A percentile compares a stretch with the other conserved stretches of the same genome.
These are phyloP conservation scores for Mycena galericulata DNA, from an alignment of 768 basidiomycete species.

Conservation along the genomic window DNA sequence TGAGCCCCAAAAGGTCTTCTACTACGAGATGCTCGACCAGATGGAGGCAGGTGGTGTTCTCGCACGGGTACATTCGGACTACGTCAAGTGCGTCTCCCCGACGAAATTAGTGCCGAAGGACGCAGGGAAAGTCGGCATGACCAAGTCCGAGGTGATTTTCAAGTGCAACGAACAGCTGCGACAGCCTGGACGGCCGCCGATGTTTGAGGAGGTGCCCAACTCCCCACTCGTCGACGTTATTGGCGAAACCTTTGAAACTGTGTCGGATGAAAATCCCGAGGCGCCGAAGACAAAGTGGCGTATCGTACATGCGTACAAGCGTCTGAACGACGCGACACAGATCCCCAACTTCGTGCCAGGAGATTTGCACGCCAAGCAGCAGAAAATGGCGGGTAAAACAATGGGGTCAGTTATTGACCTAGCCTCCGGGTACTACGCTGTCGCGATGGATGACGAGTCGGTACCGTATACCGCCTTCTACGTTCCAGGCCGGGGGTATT, in stretches of 20 bases:
- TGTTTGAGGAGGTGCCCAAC: too few species aligned
- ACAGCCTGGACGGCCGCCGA: too few species aligned
- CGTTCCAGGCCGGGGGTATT: slow-evolving; percentile 51
- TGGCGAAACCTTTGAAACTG: background rate
- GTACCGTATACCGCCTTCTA: slow-evolving; percentile 50
- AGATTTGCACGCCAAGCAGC: background rate
- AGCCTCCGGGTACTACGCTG: slow-evolving; percentile 49
- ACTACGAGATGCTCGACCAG: too few species aligned
- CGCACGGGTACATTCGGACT: too few species aligned
- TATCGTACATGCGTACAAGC: background rate
- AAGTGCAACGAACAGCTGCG: too few species aligned
- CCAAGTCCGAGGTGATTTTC: too few species aligned
- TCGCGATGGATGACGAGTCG: slow-evolving; percentile 34
- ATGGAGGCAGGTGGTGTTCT: too few species aligned
- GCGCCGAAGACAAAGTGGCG: background rate
- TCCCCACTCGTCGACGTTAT: background rate
- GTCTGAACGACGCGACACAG: background rate
- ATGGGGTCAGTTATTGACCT: too few species aligned
- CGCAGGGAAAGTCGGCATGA: too few species aligned
- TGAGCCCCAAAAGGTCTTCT: too few species aligned
- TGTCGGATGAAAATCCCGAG: background rate
- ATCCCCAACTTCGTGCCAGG: background rate
- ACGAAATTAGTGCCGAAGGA: too few species aligned
- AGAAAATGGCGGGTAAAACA: background rate
- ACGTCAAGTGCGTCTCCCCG: too few species aligned